phyloP scores from a whole-genome alignment of 106 monocot species.

The Dendrobium catenatum region DNA sequence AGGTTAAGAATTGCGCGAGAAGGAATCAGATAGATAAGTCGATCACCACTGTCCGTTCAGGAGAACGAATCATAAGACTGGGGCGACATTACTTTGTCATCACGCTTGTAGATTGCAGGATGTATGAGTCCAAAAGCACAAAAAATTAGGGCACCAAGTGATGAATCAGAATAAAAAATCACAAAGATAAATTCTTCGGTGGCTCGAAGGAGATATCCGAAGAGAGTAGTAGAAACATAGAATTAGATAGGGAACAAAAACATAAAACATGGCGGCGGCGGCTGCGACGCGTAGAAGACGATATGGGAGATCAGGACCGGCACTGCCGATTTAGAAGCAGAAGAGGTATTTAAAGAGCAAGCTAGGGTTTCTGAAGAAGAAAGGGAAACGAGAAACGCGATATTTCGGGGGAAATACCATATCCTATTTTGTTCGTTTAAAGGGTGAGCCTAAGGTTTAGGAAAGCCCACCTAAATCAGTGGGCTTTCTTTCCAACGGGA shows the following conservation, averaged over 20 bases:
- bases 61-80: constrained; percentile 10
- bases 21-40: constrained; percentile 4
- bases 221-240: neutral
- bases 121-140: neutral
- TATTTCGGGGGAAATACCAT: too few relatives aligned
- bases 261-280: neutral
- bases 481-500: too few relatives aligned
- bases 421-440: too few relatives aligned
- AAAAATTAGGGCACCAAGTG: neutral
- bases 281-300: neutral
- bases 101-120: neutral
- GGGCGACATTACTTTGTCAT: constrained; percentile 9
- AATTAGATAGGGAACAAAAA: neutral
- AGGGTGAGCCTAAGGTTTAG: too few relatives aligned
- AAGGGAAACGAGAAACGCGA: too few relatives aligned
- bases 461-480: too few relatives aligned
- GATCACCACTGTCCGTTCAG: constrained; percentile 6
- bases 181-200: neutral
- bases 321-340: too few relatives aligned
- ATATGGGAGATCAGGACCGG: too few relatives aligned
- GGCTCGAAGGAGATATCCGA: neutral
- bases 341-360: too few relatives aligned
- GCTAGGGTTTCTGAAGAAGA: too few relatives aligned
- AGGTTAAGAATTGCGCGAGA: neutral
- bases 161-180: neutral